A percentile compares a stretch with the other conserved stretches of the same genome.
These are phyloP conservation scores for Cucumis cinereus DNA, from an alignment of 306 rosid species.

Conservation along the genomic window DNA sequence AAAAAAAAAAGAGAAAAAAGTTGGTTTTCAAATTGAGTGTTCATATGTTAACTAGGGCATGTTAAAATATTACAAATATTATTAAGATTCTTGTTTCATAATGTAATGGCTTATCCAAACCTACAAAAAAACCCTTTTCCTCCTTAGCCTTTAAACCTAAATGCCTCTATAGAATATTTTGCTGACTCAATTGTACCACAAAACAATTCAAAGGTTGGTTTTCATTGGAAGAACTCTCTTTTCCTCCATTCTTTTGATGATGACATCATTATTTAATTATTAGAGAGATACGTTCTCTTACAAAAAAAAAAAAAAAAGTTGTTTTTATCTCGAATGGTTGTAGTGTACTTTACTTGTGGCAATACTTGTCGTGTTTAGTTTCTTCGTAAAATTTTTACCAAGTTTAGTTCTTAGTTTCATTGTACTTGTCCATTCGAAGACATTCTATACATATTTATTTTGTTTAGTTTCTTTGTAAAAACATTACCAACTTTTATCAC, in stretches of 20 bases:
- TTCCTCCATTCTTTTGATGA: background rate
- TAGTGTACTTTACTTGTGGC: too few relatives aligned
- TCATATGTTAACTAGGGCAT: background rate
- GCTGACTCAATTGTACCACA: background rate
- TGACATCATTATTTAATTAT: background rate
- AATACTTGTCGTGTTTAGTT: too few relatives aligned
- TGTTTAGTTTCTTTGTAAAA: too few relatives aligned
- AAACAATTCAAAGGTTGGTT: background rate
- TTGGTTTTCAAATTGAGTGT: background rate
- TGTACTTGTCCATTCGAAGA: too few relatives aligned
- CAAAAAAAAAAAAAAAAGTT: too few relatives aligned
- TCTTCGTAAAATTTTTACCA: too few relatives aligned
- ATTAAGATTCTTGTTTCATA: background rate
- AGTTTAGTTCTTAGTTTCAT: too few relatives aligned
- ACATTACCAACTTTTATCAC: too few relatives aligned
- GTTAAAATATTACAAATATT: background rate
- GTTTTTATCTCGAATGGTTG: too few relatives aligned
- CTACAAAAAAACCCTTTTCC: background rate
- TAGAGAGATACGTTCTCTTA: background rate
- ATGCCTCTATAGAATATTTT: background rate
- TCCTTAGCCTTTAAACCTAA: conserved; percentile 3
- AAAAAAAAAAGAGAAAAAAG: background rate
- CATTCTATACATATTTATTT: too few relatives aligned
- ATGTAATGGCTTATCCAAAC: conserved; percentile 1
- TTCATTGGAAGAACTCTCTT: background rate